Evolutionary conservation across 2,329 filamentous ascomycete genomes (phyloP), one percentile per base, ranked within the genome.

Genomic region (Penicillium sp.): DNA sequence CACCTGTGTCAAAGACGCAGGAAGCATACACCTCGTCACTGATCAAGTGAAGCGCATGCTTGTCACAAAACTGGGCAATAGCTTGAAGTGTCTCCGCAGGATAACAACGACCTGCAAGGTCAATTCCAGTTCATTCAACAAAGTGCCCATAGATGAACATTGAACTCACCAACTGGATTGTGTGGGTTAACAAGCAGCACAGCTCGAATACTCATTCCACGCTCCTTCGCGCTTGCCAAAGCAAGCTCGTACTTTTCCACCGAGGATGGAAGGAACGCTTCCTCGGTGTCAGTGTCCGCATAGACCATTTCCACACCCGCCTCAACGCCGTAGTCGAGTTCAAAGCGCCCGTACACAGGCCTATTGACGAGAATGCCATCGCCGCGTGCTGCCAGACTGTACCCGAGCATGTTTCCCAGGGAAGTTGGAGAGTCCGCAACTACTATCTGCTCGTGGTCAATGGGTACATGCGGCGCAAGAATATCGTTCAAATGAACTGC

Each of bases 1-100:
- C 75, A 55, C 44, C 81, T 1, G 67, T 62, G 18, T 74, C 60
- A 63, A 78, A 85, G 1, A 79, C 71, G 6, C 80, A 83, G 1
- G 81, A 66, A 3, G 80, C 83, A 61, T 85, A 85, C 13, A 85
- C 76, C 61, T 85, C 83, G 61, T 85, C 82, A 58, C 76, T 78
- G 63, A 85, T 77, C 27, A 85, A 71, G 60, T 85, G 81, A 10
- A 85, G 70, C 1, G 68, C 56, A 56, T 83, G 67, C 43, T 71
- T 74, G 36, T 79, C 67, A 60, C 82, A 84, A 46, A 84, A 71
- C 7, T 64, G 60, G 67, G 84, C 75, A n/a, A 83, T 70, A 6
- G 70, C 73, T 1, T 73, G 57, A 7, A 83, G 60, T 1, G 74
- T 73, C 9, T 70, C 62, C 3, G 66, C 67, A 4, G 79, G 60